Conservation (phyloP, 345 rosid genomes). For the Lepidium sativum region DNA sequence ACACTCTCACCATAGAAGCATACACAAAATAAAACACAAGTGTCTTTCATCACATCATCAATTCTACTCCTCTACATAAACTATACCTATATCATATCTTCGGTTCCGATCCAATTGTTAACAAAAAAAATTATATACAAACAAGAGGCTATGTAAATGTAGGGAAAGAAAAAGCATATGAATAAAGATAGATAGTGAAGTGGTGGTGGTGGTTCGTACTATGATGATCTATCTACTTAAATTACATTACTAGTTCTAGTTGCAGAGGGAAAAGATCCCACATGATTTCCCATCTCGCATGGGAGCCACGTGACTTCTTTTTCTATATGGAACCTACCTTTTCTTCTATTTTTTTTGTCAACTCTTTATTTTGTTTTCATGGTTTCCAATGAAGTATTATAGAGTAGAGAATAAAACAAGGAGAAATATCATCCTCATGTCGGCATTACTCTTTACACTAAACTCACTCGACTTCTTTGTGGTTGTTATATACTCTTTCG, state of each 20-base stretch:
- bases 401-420: neutral
- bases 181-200: constrained; percentile 5
- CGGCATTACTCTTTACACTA: neutral
- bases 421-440: constrained; percentile 2
- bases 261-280: neutral
- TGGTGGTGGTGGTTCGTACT: neutral
- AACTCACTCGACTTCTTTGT: neutral
- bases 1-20: no score
- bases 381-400: neutral
- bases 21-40: no score
- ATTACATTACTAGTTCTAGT: constrained; percentile 1
- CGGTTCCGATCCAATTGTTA: no score
- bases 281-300: constrained; percentile 19
- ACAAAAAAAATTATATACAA: no score
- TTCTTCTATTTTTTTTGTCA: constrained; percentile 5
- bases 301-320: constrained; percentile 28
- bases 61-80: no score
- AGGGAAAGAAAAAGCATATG: no score
- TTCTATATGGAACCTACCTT: no score
- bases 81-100: no score
- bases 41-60: no score
- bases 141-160: no score
- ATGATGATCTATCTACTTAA: constrained; percentile 8
- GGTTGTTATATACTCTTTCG: neutral
- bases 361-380: neutral